These are phyloP conservation scores for Russula lepida DNA, from an alignment of 768 basidiomycete species.

Conservation along the genomic window DNA sequence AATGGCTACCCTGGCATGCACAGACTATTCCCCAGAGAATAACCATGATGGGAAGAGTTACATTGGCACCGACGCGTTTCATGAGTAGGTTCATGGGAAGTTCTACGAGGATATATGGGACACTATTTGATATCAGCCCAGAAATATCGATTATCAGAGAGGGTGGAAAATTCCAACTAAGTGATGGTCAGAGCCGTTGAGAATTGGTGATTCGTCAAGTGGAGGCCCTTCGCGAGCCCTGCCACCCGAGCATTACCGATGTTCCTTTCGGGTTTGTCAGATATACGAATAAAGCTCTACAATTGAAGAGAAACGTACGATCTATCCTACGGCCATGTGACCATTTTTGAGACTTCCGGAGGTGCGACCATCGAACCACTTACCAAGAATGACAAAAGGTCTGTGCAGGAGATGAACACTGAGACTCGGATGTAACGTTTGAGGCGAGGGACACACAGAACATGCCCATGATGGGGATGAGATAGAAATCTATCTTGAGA, in stretches of 20 bases:
- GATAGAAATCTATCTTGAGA: conserved; percentile 13
- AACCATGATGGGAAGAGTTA: conserved; percentile 53
- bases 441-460: conserved; percentile 2
- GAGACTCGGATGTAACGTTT: background rate
- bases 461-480: conserved; percentile 17
- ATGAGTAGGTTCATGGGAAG: conserved; percentile 24
- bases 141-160: background rate
- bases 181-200: conserved; percentile 17
- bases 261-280: conserved; percentile 14
- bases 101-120: conserved; percentile 25
- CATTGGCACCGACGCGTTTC: conserved; percentile 46
- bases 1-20: conserved; percentile 47
- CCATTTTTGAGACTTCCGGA: too few relatives aligned
- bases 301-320: conserved; percentile 11
- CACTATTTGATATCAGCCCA: conserved; percentile 22
- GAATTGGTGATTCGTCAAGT: conserved; percentile 28
- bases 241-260: conserved; percentile 29
- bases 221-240: conserved; percentile 27
- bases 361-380: background rate
- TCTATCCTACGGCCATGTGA: conserved; percentile 7
- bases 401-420: background rate
- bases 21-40: conserved; percentile 59
- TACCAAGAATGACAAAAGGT: conserved; percentile 19
- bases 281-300: background rate
- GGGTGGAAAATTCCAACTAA: background rate